A percentile compares a stretch with the other conserved stretches of the same genome.
Evolutionary conservation across 2,329 filamentous ascomycete species (phyloP).

Genomic region (Pseudopithomyces maydicus): DNA sequence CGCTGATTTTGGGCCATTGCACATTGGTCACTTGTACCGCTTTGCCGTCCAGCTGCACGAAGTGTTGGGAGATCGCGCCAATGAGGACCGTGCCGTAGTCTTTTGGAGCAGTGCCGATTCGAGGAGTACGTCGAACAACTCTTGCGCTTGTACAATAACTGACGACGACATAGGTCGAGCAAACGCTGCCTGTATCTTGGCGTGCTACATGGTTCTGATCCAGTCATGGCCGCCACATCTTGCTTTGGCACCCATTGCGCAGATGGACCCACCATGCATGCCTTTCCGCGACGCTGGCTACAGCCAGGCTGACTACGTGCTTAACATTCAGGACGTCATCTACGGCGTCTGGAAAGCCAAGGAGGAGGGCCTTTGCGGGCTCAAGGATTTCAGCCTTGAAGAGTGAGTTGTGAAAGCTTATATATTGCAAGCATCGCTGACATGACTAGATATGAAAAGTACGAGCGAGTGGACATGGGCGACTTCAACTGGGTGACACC

Average conservation of each 20-base stretch:
- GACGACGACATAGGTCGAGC: conserved; percentile 67
- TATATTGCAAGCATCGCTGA: conserved; percentile 19
- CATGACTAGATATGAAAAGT: conserved; percentile 77
- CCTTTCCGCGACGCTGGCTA: conserved; percentile 98
- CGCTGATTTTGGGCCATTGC: conserved; percentile 95
- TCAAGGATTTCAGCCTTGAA: conserved; percentile 94
- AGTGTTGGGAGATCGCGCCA: conserved; percentile 87
- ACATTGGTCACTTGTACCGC: conserved; percentile 95
- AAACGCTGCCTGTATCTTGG: conserved; percentile 92
- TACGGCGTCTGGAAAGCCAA: conserved; percentile 99
- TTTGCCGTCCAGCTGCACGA: conserved; percentile 97
- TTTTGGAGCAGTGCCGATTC: conserved; percentile 96
- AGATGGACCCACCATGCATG: conserved; percentile 97
- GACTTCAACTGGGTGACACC: conserved; percentile 99
- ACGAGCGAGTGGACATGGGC: conserved; percentile 93
- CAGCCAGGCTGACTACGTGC: conserved; percentile 94
- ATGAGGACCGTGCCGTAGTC: conserved; percentile 86
- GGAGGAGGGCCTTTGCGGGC: conserved; percentile 86
- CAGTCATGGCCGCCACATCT: conserved; percentile 97
- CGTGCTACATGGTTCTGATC: conserved; percentile 98
- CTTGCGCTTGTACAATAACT: conserved; percentile 12
- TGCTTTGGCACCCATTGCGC: conserved; percentile 91
- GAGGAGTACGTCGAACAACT: conserved; percentile 67
- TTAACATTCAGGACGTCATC: conserved; percentile 95
- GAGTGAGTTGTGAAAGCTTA: conserved; percentile 59